Base-by-base conservation (phyloP, 2,329 filamentous ascomycete genomes). In the Aureobasidium sp. region DNA sequence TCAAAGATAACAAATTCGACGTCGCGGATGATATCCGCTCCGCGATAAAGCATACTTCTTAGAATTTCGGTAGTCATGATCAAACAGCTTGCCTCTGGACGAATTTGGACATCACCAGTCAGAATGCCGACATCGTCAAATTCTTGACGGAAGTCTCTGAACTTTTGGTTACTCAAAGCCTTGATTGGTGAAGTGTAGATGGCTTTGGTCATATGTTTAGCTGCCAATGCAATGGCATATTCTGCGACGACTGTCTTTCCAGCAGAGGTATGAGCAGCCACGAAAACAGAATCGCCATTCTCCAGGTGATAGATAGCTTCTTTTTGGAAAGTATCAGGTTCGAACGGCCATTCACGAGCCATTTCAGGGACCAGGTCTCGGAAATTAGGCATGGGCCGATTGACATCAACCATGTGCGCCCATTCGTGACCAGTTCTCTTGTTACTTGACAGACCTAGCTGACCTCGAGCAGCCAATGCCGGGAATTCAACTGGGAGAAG, bases 1-100 rank as follows among this genome's bases (percentile, higher is more conserved):
- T 99, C 94, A 66, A 99, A 99, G 53, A 99, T 97, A 68, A 99
- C 94, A 73, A 96, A 99, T 68, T 99, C 94, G 9, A 99, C 94
- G 71, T 99, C 94, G 68, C 94, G 85, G 67, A 99, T 97, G 17
- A 99, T 77, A 77, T 99, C 94, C 6, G 94, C 93, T 64, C 94
- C 94, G 64, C 93, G 85, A 71, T 99, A 99, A 51, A 99, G 84
- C 93, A 99, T 99, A 79, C 94, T 97, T 63, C 94, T 86, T 63
- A 99, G 77, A 77, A 99, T 99, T 72, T 99, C 94, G 0, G 94
- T 99, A 0, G 94, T 99, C 94, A 99, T 99, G 75, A 99, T 97
- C 46, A 99, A 81, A 76, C 94, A 99, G 75, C 93, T 97, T 32
- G 94, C 94, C 77, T 97, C 94, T 0, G 93, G 91, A 66, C 95